These are phyloP conservation scores for Pythium chondricola DNA, from an alignment of 352 stramenopile genomes.

Conservation along the genomic window DNA sequence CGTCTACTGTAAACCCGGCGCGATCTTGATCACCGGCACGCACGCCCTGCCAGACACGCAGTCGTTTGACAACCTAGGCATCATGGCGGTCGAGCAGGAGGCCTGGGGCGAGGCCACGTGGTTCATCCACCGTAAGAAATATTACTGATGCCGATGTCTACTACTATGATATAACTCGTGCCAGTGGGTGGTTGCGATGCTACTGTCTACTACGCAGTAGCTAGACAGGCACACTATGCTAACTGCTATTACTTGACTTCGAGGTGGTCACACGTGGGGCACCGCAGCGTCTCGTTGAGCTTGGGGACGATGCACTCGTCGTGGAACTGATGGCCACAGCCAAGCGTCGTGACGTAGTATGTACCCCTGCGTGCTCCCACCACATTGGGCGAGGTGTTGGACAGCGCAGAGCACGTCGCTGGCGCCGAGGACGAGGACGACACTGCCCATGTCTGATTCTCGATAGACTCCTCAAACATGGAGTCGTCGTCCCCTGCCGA, in stretches of 20 bases:
- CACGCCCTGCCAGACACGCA: constrained; percentile 38
- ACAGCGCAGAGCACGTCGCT: constrained; percentile 12
- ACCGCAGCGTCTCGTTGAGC: constrained; percentile 64
- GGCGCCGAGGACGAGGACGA: constrained; percentile 8
- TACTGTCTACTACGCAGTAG: neutral
- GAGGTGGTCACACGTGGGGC: constrained; percentile 52
- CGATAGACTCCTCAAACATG: constrained; percentile 1
- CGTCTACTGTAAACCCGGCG: constrained; percentile 40
- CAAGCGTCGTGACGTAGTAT: constrained; percentile 66
- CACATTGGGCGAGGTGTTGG: constrained; percentile 1
- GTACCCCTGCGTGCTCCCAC: constrained; percentile 17
- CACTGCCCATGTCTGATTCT: neutral
- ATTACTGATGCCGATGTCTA: too few relatives aligned
- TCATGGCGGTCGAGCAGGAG: constrained; percentile 46
- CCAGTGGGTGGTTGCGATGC: too few relatives aligned
- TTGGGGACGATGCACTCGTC: constrained; percentile 79
- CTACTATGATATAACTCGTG: too few relatives aligned
- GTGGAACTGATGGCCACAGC: constrained; percentile 75
- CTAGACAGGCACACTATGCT: neutral
- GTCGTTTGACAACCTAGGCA: constrained; percentile 36
- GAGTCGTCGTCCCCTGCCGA: constrained; percentile 23
- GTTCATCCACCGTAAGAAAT: constrained; percentile 50
- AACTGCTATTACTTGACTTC: constrained; percentile 18
- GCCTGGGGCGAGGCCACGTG: constrained; percentile 51
- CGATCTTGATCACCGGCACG: constrained; percentile 57